Conservation (phyloP, 352 stramenopile genomes). For the Globisporangium paroecandrum region DNA sequence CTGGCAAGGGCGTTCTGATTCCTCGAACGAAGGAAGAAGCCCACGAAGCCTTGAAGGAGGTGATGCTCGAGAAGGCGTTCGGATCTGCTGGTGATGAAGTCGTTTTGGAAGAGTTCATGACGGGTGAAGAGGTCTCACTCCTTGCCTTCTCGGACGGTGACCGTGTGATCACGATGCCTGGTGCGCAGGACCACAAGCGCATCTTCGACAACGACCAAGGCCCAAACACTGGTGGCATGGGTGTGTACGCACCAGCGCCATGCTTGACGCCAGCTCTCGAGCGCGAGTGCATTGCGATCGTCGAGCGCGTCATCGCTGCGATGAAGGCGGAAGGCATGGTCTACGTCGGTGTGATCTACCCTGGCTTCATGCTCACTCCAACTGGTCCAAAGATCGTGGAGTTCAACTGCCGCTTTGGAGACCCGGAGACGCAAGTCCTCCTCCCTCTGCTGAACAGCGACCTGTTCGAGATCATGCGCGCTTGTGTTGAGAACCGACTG, state of each 20-base stretch:
- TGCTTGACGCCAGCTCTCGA: constrained; percentile 93
- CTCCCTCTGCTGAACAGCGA: constrained; percentile 97
- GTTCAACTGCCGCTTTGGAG: constrained; percentile 99
- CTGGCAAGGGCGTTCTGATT: constrained; percentile 98
- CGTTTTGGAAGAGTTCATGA: constrained; percentile 98
- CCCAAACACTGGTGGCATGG: constrained; percentile 99
- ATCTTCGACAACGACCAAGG: constrained; percentile 96
- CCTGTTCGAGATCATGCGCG: constrained; percentile 96
- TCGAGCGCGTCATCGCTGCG: constrained; percentile 68
- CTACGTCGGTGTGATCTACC: constrained; percentile 99
- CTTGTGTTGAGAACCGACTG: constrained; percentile 93
- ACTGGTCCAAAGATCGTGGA: constrained; percentile 95
- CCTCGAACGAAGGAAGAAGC: constrained; percentile 92
- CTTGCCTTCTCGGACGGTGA: constrained; percentile 98
- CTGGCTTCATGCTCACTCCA: constrained; percentile 96
- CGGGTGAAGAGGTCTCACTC: constrained; percentile 96
- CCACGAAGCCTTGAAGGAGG: constrained; percentile 91
- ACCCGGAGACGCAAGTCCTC: constrained; percentile 99
- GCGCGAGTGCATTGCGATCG: constrained; percentile 88
- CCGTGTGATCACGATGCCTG: constrained; percentile 93
- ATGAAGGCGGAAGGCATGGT: constrained; percentile 94
- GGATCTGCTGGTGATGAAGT: constrained; percentile 94
- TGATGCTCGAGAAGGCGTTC: constrained; percentile 98
- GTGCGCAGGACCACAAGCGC: constrained; percentile 99
- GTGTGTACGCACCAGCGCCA: constrained; percentile 96